A percentile compares a stretch with the other conserved stretches of the same genome.
Conservation (phyloP, 768 basidiomycete species). For the Chlorophyllum brunneum region DNA sequence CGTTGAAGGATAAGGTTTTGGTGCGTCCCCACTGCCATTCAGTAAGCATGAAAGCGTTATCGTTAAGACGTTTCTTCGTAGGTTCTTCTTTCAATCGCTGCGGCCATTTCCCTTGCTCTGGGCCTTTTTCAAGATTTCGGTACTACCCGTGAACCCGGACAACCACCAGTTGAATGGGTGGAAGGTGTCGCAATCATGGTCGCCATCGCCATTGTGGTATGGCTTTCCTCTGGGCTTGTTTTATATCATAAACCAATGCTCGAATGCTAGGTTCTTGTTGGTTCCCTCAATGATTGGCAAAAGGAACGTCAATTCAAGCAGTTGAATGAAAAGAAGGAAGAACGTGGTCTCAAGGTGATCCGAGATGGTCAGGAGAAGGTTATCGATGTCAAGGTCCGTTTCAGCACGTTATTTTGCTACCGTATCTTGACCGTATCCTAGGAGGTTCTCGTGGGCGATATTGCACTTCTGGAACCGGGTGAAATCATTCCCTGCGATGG, state of each 20-base stretch:
- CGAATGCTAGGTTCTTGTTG: slow-evolving; percentile 69
- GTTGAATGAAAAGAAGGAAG: slow-evolving; percentile 94
- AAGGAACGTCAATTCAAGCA: slow-evolving; percentile 94
- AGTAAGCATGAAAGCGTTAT: slow-evolving; percentile 1
- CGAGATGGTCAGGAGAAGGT: slow-evolving; percentile 66
- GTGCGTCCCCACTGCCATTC: slow-evolving; percentile 38
- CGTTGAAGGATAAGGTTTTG: slow-evolving; percentile 87
- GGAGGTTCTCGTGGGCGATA: slow-evolving; percentile 92
- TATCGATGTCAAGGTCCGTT: slow-evolving; percentile 73
- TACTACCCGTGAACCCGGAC: slow-evolving; percentile 46
- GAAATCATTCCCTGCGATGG: slow-evolving; percentile 97
- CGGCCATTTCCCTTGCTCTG: slow-evolving; percentile 87
- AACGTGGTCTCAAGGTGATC: slow-evolving; percentile 83
- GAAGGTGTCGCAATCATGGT: slow-evolving; percentile 86
- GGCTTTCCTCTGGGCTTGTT: slow-evolving; percentile 20
- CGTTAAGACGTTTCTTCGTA: slow-evolving; percentile 24
- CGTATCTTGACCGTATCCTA: slow-evolving; percentile 28
- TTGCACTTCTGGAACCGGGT: slow-evolving; percentile 89
- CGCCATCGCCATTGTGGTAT: slow-evolving; percentile 70
- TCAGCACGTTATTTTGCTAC: not conserved
- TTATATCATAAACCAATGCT: not conserved
- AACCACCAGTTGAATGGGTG: slow-evolving; percentile 93
- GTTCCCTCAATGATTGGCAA: slow-evolving; percentile 96
- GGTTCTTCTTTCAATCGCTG: slow-evolving; percentile 89
- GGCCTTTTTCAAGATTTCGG: slow-evolving; percentile 96